Evolutionary conservation across 169 alveolate species (phyloP), one percentile per base, ranked within the genome.

Genomic region (Plasmodium adleri): DNA sequence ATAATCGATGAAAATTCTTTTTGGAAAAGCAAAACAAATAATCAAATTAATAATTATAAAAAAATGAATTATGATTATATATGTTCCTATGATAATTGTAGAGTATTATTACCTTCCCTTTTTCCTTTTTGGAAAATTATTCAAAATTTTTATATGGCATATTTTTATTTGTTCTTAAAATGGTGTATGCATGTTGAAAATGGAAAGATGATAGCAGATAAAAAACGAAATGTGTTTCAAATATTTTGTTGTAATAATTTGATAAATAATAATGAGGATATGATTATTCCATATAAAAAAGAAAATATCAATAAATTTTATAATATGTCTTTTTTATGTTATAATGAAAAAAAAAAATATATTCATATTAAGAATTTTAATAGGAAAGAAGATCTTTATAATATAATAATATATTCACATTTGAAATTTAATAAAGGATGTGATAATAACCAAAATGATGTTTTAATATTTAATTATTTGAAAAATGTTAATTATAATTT

Each of bases 401-500:
- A 5, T 22, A 22, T 39, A 39, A 39, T 39, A 39, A 39, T 39
- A 39, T 39, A 39, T 39, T 39, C 47, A 39, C 47, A 39, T 39
- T 39, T 39, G 47, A 39, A 39, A 39, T 15, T 49, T 2, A 10
- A 56, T 45, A 9, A n/a, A 17, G 64, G 2, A 56, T 12, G 2
- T 56, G 7, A 15, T 17, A 2, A 56, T 56, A 13, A 56, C 1
- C 5, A 56, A 17, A 13, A 32, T 15, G 68, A 72, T 47, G 43
- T 49, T 59, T 63, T 24, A 64, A 39, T 76, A 28, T 20, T 24
- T 20, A 64, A 64, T 43, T 64, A 76, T 43, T 56, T 76, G 13
- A 64, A 70, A 52, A 28, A 67, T 12, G 8, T 58, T 52, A 76
- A 64, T 4, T 76, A 63, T 56, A 76, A 63, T 26, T 32, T 76